A percentile compares a stretch with the other conserved stretches of the same genome.
Conservation (phyloP, 202 grass and related monocot genomes). For the Digitaria exilis region DNA sequence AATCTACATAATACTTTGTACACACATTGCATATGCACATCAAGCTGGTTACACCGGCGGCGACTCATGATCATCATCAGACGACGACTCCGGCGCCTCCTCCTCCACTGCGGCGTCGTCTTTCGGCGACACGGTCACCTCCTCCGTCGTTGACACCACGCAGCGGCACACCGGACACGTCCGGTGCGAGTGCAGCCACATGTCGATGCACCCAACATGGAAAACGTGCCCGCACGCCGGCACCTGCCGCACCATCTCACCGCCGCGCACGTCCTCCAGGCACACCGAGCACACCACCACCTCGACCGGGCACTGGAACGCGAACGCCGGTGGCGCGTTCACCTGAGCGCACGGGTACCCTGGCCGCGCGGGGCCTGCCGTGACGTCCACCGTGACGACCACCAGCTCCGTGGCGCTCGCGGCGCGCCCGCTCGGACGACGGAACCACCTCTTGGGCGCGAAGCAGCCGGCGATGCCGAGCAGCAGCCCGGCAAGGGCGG, state of each 20-base stretch:
- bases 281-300: conserved; percentile 44
- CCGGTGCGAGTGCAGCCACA: conserved; percentile 48
- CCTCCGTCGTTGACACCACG: not conserved
- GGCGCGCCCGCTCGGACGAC: not conserved
- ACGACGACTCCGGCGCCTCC: not conserved
- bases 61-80: not conserved
- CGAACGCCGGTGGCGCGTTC: conserved; percentile 35
- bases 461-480: conserved; percentile 16
- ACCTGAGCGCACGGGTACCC: not conserved
- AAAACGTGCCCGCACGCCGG: conserved; percentile 53
- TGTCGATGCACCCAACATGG: conserved; percentile 55
- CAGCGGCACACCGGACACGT: conserved; percentile 58
- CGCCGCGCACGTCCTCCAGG: conserved; percentile 42
- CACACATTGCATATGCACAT: no score
- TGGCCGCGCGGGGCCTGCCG: not conserved
- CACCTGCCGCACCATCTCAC: conserved; percentile 52
- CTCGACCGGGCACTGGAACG: conserved; percentile 17
- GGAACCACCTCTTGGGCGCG: conserved; percentile 18
- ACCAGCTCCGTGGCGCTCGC: not conserved
- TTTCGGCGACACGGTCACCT: not conserved
- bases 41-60: conserved; percentile 19
- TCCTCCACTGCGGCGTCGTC: not conserved
- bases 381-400: not conserved
- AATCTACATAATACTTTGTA: not conserved
- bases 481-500: not conserved